phyloP scores from a whole-genome alignment of 1,139 yeast genomes.

The Candida sp. region DNA sequence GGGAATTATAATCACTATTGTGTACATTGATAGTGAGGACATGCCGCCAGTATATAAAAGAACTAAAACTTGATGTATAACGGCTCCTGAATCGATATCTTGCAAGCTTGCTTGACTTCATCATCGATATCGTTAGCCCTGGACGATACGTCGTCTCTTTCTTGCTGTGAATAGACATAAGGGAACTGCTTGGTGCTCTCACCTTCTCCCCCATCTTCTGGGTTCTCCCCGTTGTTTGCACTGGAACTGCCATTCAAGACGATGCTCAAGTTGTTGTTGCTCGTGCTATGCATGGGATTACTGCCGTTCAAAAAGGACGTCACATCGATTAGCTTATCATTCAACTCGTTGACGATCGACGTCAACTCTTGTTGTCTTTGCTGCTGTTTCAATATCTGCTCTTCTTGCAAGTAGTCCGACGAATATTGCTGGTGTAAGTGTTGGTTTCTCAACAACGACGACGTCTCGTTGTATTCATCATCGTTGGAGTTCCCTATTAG shows the following conservation, averaged over 20 bases:
- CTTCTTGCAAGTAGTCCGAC: conserved; percentile 44
- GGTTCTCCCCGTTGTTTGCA: conserved; percentile 5
- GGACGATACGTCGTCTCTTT: conserved; percentile 24
- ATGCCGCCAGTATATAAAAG: too few species aligned
- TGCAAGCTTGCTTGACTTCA: conserved; percentile 24
- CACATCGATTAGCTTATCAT: conserved; percentile 49
- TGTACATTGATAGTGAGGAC: not conserved
- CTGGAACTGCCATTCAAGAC: conserved; percentile 7
- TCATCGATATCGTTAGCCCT: conserved; percentile 23
- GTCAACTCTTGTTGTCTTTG: conserved; percentile 49
- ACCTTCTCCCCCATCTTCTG: not conserved
- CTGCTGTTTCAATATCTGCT: conserved; percentile 41
- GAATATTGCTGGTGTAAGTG: conserved; percentile 28
- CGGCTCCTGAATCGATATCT: conserved; percentile 26
- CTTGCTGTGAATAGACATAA: conserved; percentile 19
- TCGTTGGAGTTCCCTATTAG: conserved; percentile 36
- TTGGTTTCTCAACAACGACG: conserved; percentile 34
- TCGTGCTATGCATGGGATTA: conserved; percentile 15
- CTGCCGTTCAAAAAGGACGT: conserved; percentile 36
- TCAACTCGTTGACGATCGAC: conserved; percentile 45
- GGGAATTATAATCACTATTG: not conserved
- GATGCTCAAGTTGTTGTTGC: conserved; percentile 10
- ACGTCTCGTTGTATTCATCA: conserved; percentile 43
- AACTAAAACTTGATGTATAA: conserved; percentile 22
- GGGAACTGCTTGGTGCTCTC: conserved; percentile 17